Evolutionary conservation across 1,139 yeast species (phyloP), one percentile per base, ranked within the genome.

Genomic region (Candida sanyaensis): DNA sequence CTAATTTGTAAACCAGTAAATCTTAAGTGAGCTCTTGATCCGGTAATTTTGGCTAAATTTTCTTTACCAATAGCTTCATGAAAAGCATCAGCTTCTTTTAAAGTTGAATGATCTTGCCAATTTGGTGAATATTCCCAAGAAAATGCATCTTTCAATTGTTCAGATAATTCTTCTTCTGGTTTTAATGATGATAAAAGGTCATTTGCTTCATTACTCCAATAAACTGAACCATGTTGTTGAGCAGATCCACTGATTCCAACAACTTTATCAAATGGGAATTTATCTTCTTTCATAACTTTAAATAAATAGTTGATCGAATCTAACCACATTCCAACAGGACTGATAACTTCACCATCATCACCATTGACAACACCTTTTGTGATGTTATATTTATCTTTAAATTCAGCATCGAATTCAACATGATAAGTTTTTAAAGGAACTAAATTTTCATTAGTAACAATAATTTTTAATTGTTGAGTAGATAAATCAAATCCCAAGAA

Each of bases 81-180:
- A 57, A 90, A 85, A 31, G 66, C 76, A 29, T 71, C 61, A 48
- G 90, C 75, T 63, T 91, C 96, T 26, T 73, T 66, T 7, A 81
- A 86, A 0, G 97, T 91, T 26, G 95, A 86, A 60, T 89, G 96
- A 62, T 91, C 97, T 64, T 91, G 97, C 97, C 97, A 91, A 60
- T 91, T 91, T 10, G 97, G 96, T 8, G 96, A 86, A 48, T 75
- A 73, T 6, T 77, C 75, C 59, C 84, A 77, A 1, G 95, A 73
- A 54, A 90, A 83, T 1, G 86, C 84, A 1, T 55, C 56, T 5
- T 55, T 51, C 39, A 85, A 63, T 53, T 80, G 86, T n/a, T 66
- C 71, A n/a, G 68, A 59, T 44, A 84, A 68, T 1, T 67, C 46
- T 11, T 60, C 47, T 0, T 50, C 46, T 1, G 62, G 45, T 55